Evolutionary conservation across 2,329 filamentous ascomycete genomes (phyloP), one percentile per base, ranked within the genome.

Genomic region (Aspergillus ochraceoroseus): DNA sequence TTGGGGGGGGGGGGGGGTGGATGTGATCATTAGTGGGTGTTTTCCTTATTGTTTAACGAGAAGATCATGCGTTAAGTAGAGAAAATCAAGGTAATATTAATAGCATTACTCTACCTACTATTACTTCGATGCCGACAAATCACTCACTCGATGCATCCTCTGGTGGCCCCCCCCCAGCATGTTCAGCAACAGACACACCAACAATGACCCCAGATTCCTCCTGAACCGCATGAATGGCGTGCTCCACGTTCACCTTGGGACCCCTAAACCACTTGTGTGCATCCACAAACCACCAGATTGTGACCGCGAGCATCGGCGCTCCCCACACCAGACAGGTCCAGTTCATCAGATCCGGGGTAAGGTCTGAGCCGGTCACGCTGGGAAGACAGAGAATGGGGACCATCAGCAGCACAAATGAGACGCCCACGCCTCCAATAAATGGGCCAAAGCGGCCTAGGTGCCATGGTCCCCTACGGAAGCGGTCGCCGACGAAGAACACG

Each of bases 221-320:
- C 33, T 51, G 39, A 35, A 55, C 38, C 12, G 47, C 39, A 41
- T 63, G 57, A 32, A 64, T 57, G 7, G 56, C 56, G 61, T 80
- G 76, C 50, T 78, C 73, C 17, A 84, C 66, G 53, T 84, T 84
- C 46, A 85, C 75, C 65, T 79, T 82, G 0, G 82, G 81, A 0
- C 82, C 82, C 53, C 77, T 81, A 62, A 85, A 85, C 81, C 81
- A 85, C 54, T 76, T 80, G 33, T 70, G 70, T 7, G 81, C 81
- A 49, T 75, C 73, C 3, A 84, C 63, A 27, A 76, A 64, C 70
- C 79, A 85, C 78, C 80, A 85, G 9, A 80, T 60, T 2, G 71
- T 63, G 3, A 79, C 69, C 2, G 71, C 56, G 3, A 77, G 43
- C 79, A 83, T 83, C 0, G 78, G 75, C 2, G 67, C 79, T 4